A percentile compares a stretch with the other conserved stretches of the same genome.
These are phyloP conservation scores for Hortaea werneckii DNA, from an alignment of 2,329 filamentous ascomycete species.

Conservation along the genomic window DNA sequence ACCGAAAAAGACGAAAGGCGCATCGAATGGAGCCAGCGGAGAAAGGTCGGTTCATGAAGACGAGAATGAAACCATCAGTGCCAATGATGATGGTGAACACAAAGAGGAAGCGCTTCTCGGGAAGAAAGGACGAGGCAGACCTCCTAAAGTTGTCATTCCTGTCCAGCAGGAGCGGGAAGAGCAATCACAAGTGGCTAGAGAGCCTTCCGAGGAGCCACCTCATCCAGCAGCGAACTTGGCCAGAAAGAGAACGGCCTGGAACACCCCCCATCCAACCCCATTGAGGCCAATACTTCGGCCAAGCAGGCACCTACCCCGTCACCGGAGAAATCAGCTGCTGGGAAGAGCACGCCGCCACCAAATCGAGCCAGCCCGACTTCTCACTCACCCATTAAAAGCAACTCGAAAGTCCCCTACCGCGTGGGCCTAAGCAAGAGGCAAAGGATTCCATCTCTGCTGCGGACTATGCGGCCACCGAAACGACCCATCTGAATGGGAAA, in stretches of 20 bases:
- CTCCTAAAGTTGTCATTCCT: neutral
- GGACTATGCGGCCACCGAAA: slow-evolving; percentile 6
- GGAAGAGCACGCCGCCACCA: slow-evolving; percentile 7
- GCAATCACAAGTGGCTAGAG: neutral
- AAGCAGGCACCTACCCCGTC: slow-evolving; percentile 5
- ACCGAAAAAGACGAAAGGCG: neutral
- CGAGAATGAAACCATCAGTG: no score
- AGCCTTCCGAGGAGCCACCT: neutral
- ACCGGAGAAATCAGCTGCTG: slow-evolving; percentile 5
- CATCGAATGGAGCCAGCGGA: neutral
- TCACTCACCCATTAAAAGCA: slow-evolving; percentile 18
- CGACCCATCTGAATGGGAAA: neutral
- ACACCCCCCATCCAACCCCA: neutral
- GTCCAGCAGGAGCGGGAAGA: neutral
- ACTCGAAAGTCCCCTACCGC: slow-evolving; percentile 30
- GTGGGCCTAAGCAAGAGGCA: slow-evolving; percentile 41
- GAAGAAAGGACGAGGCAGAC: neutral
- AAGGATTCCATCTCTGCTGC: slow-evolving; percentile 38
- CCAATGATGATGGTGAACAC: no score
- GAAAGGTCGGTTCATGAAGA: no score
- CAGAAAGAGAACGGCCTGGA: no score
- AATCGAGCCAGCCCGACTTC: slow-evolving; percentile 7
- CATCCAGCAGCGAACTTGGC: no score
- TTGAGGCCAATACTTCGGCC: neutral
- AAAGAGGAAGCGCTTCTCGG: slow-evolving; percentile 9